Percentiles rank a stretch among this genome's conserved stretches.
Conservation (phyloP, 2,329 filamentous ascomycete species). For the Diaporthe ilicicola region DNA sequence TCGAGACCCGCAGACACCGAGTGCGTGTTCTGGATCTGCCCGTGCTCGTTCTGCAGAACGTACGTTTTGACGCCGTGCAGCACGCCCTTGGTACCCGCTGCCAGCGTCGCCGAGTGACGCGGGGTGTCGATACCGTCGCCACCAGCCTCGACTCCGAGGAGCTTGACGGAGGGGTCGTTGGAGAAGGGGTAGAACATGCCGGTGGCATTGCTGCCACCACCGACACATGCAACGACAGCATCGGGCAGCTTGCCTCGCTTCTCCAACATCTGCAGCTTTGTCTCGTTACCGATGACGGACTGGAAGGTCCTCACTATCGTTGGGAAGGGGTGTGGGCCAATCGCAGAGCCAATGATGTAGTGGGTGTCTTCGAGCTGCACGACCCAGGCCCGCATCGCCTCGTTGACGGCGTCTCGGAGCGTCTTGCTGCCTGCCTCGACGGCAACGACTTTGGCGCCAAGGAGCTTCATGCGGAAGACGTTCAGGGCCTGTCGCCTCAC, state of each 20-base stretch:
- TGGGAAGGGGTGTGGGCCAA: slow-evolving; percentile 97
- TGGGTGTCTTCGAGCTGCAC: slow-evolving; percentile 92
- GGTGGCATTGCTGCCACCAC: slow-evolving; percentile 91
- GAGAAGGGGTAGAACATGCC: slow-evolving; percentile 99
- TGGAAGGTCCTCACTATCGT: slow-evolving; percentile 98
- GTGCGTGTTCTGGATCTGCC: slow-evolving; percentile 94
- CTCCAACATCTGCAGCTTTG: slow-evolving; percentile 88
- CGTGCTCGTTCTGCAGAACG: slow-evolving; percentile 89
- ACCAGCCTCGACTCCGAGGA: slow-evolving; percentile 93
- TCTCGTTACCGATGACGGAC: slow-evolving; percentile 94
- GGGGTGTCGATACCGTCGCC: slow-evolving; percentile 89
- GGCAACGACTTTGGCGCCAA: slow-evolving; percentile 90
- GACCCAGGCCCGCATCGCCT: slow-evolving; percentile 94
- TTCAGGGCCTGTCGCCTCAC: slow-evolving; percentile 96
- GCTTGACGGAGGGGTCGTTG: slow-evolving; percentile 83
- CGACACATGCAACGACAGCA: slow-evolving; percentile 95
- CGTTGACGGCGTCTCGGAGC: slow-evolving; percentile 89
- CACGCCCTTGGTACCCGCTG: slow-evolving; percentile 88
- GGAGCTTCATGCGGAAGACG: slow-evolving; percentile 97
- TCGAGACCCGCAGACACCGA: slow-evolving; percentile 96
- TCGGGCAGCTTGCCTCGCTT: slow-evolving; percentile 90
- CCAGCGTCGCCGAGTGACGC: slow-evolving; percentile 87
- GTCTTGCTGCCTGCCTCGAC: slow-evolving; percentile 91
- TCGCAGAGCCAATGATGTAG: slow-evolving; percentile 98
- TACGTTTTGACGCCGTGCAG: slow-evolving; percentile 97